Evolutionary conservation across 1,284 basidiomycete genomes (phyloP), one percentile per base, ranked within the genome.

Genomic region (Ceratobasidium sp.): DNA sequence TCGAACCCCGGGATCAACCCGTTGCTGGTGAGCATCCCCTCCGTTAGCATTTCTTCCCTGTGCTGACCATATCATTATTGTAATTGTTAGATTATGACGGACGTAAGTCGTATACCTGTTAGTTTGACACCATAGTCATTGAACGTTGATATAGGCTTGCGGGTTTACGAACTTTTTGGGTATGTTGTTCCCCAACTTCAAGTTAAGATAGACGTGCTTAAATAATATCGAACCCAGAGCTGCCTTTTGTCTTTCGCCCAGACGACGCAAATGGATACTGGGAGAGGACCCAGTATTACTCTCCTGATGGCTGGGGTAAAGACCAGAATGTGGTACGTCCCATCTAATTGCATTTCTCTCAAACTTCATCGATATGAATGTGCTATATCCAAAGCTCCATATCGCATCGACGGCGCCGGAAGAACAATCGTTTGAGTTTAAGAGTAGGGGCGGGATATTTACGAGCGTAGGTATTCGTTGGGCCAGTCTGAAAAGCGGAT

Each of bases 61-160:
- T 46, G 37, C 59, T 62, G 9, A 43, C n/a, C 49, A 1, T 31
- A 19, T 6, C 53, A 27, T 27, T 27, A 8, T 1, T 5, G 27
- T 11, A 11, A 22, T 43, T 16, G 1, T 31, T n/a, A 64, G 62
- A 22, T 64, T 19, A 19, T 31, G 4, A 64, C 62, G 2, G 62
- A 64, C 27, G 62, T 64, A n/a, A 14, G 62, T 46, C 27, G 27
- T 41, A n/a, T 39, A 56, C 19, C 29, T 56, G 19, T 56, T 56
- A 34, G 31, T 34, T 34, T 34, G 31, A 6, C 2, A 34, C 31
- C 3, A 16, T 56, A 29, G 8, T 4, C 8, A 16, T 29, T 1
- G 16, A 27, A 6, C 14, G 9, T 29, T 27, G 14, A 6, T 29
- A 56, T 16, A 64, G 62, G 41, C 29, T 19, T 64, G 62, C n/a